Evolutionary conservation across 768 basidiomycete species (phyloP), one percentile per base, ranked within the genome.

Genomic region (Clavulina sp.): DNA sequence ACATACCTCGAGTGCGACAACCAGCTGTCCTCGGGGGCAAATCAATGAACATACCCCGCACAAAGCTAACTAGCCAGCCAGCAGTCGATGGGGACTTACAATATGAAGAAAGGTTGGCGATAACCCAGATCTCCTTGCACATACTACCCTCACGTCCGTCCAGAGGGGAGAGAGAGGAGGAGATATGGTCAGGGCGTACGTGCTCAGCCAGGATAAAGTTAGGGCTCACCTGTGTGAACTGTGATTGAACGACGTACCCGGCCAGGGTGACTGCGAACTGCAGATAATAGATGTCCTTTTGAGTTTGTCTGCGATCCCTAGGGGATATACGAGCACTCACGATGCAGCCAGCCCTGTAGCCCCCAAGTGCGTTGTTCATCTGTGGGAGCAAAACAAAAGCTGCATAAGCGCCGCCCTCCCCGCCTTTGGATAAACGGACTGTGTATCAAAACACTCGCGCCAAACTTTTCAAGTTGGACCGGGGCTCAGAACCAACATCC

Each of bases 91-190:
- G 13, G 19, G 34, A 48, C 83, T 55, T 59, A 86, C 86, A 91
- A 86, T 55, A 87, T 69, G 60, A 96, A 82, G 71, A 79, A 93
- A 0, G 93, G 86, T 54, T 95, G 85, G 49, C 78, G 72, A 66
- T 84, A 99, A 31, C 70, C 76, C 29, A 87, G 67, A 1, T 71
- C 73, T 1, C 77, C 77, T 63, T 89, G 84, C 13, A 93, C 77
- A 66, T 88, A 81, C 85, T 89, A 26, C 9, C 19, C 9, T 38
- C 9, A 38, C 34, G 19, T 9, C 34, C 9, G 9, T 38, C 3
- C n/a, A 53, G 21, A 21, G 2, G 41, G 24, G 48, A 41, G 19
- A 7, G 32, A 5, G 19, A 44, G 38, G 13, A 49, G 23, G 24
- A 5, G 24, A 38, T 9, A 18, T 51, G 50, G 6, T 33, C 3